Evolutionary conservation across 371 early-diverging fungal genomes (phyloP).

Genomic region (Dinochytrium kinnereticum): DNA sequence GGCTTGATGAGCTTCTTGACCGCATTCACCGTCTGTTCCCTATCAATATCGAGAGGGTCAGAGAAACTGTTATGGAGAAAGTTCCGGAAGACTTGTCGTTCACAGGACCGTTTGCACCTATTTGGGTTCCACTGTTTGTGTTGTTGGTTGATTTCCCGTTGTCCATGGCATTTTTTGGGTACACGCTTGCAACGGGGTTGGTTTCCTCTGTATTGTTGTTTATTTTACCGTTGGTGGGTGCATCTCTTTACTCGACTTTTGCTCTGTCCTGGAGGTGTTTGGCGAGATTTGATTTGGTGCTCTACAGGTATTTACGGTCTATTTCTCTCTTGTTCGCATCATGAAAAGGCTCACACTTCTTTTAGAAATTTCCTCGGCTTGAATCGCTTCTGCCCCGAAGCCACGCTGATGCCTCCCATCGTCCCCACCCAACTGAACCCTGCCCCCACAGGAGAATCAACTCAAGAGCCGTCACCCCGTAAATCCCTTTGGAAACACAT

Average conservation of each 20-base stretch:
- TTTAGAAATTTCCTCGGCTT: background rate
- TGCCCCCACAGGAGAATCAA: background rate
- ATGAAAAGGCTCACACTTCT: background rate
- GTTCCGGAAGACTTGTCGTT: background rate
- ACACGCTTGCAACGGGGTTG: conserved; percentile 1
- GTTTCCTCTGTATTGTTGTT: conserved; percentile 1
- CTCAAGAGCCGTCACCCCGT: background rate
- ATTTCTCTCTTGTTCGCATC: background rate
- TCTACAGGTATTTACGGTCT: background rate
- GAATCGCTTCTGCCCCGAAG: background rate
- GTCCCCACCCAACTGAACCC: background rate
- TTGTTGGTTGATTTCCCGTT: conserved; percentile 7
- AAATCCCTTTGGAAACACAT: background rate
- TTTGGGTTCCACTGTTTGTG: conserved; percentile 8
- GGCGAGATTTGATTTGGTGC: conserved; percentile 6
- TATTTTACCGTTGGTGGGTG: background rate
- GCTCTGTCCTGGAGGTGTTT: background rate
- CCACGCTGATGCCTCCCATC: background rate
- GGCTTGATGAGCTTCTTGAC: conserved; percentile 1
- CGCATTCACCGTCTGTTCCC: background rate
- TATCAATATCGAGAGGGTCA: background rate
- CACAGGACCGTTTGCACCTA: conserved; percentile 8
- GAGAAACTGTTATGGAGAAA: background rate
- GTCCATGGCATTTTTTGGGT: background rate
- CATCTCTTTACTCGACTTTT: background rate